Base-by-base conservation (phyloP, 805 yeast species). In the Yamadazyma kitorensis region DNA sequence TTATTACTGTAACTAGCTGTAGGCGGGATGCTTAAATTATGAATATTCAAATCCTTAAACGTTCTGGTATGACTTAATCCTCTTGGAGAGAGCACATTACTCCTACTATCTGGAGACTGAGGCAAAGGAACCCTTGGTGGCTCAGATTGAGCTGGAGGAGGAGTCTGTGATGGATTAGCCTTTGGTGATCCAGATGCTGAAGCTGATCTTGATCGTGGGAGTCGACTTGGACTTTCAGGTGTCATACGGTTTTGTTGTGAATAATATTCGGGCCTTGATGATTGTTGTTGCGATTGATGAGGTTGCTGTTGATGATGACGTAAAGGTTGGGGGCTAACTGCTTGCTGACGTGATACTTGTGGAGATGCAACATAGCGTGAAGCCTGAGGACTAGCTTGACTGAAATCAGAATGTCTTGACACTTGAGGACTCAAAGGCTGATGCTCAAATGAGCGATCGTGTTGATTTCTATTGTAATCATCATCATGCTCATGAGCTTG, bases 91-190 rank as follows among this genome's bases (percentile, higher is more conserved):
- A 40, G 22, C n/a, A 40, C 40, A 17, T 36, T 36, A 13, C 15
- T 14, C 16, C 27, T 34, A 8, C 15, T 20, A 21, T 30, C 28
- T n/a, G 47, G 41, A n/a, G 37, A 33, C 17, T 31, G 31, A 7
- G 44, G 44, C 8, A 40, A 23, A 4, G 44, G 40, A 5, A 36
- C 34, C 15, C 33, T 33, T 3, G 41, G 46, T n/a, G 46, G 43
- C 19, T 36, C 39, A 2, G 31, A 28, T n/a, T 7, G 9, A 17
- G 14, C 6, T n/a, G 22, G 12, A 17, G 31, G 13, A n/a, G 12
- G 23, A n/a, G 31, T 20, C 7, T 7, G 22, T 20, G 7, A 7
- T 20, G 22, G 22, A 20, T 6, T 9, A 23, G 13, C 8, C 10
- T 19, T 9, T 9, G 13, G 8, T 9, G 10, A 23, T 23, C 6